Percentiles rank a stretch among this genome's conserved stretches.
Evolutionary conservation across 192 early-diverging fungal genomes (phyloP).

Genomic region (Backusella westeae): DNA sequence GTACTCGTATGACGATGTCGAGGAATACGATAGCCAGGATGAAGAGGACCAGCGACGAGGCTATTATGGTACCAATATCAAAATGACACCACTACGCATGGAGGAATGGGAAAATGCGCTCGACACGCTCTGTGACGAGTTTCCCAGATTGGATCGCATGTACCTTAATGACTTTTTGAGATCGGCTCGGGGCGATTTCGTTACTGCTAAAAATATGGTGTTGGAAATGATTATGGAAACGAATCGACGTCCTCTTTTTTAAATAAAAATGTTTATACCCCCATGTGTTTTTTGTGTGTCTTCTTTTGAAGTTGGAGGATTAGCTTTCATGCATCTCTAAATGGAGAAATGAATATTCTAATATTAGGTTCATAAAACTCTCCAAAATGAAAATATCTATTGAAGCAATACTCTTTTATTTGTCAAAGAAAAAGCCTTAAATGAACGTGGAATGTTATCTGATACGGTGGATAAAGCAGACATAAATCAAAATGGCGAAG

Average conservation of each 20-base stretch:
- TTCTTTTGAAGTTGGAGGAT: too few species aligned
- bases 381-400: too few species aligned
- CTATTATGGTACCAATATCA: not conserved
- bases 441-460: too few species aligned
- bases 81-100: not conserved
- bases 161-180: slow-evolving; percentile 11
- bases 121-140: slow-evolving; percentile 1
- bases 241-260: not conserved
- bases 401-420: too few species aligned
- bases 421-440: too few species aligned
- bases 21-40: not conserved
- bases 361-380: too few species aligned
- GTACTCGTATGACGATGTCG: not conserved
- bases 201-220: slow-evolving; percentile 1
- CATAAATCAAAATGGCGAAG: too few species aligned
- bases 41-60: not conserved
- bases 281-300: too few species aligned
- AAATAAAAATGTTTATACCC: not conserved
- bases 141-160: not conserved
- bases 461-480: too few species aligned
- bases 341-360: too few species aligned
- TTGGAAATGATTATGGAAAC: slow-evolving; percentile 18
- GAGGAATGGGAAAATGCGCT: slow-evolving; percentile 13
- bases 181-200: slow-evolving; percentile 7
- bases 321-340: too few species aligned